These are phyloP conservation scores for Tuber melanosporum DNA, from an alignment of 495 filamentous ascomycete species.

Conservation along the genomic window DNA sequence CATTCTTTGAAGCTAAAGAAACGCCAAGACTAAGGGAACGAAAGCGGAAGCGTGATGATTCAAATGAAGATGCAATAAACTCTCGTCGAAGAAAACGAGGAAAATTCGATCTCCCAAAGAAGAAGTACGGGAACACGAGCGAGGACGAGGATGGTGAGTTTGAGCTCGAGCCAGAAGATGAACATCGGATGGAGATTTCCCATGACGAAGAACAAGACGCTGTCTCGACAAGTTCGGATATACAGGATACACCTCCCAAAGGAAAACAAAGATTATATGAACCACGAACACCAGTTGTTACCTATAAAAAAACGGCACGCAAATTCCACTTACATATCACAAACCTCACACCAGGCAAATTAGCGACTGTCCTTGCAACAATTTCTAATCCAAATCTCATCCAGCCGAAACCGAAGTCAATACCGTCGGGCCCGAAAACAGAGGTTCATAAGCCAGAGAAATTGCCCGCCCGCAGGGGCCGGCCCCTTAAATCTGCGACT, in stretches of 20 bases:
- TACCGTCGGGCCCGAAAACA: neutral
- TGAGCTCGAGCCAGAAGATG: slow-evolving; percentile 30
- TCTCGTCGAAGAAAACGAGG: slow-evolving; percentile 40
- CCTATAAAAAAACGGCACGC: slow-evolving; percentile 30
- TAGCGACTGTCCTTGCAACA: slow-evolving; percentile 20
- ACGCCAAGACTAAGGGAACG: slow-evolving; percentile 46
- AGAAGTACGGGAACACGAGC: slow-evolving; percentile 19
- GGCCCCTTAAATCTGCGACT: neutral
- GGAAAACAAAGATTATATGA: slow-evolving; percentile 31
- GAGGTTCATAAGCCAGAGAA: neutral
- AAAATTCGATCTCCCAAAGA: slow-evolving; percentile 12
- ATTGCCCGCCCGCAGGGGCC: neutral
- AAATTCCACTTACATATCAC: slow-evolving; percentile 31
- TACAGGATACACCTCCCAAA: slow-evolving; percentile 16
- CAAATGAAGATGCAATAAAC: slow-evolving; percentile 34
- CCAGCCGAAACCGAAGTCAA: slow-evolving; percentile 9
- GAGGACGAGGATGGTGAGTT: slow-evolving; percentile 35
- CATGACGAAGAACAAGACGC: neutral
- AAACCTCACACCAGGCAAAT: slow-evolving; percentile 26
- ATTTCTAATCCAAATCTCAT: slow-evolving; percentile 15
- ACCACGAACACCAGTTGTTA: slow-evolving; percentile 26
- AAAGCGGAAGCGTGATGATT: slow-evolving; percentile 45
- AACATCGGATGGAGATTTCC: slow-evolving; percentile 24
- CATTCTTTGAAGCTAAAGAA: slow-evolving; percentile 48
- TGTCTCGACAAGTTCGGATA: slow-evolving; percentile 3